These are phyloP conservation scores for Solanum appendiculatum DNA, from an alignment of 257 asterid genomes.

Conservation along the genomic window DNA sequence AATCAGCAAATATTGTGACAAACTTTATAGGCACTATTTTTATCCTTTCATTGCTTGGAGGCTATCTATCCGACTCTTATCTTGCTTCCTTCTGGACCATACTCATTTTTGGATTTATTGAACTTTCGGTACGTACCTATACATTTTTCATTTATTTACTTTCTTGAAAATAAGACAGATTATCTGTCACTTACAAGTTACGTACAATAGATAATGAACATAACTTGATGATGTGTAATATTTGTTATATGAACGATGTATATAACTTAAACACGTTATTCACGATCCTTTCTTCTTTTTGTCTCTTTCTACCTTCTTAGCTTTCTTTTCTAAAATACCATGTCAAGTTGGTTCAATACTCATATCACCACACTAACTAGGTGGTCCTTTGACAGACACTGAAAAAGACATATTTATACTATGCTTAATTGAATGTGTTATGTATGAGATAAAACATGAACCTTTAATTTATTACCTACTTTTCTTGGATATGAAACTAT, in stretches of 20 bases:
- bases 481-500: too few species aligned
- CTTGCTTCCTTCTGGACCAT: conserved; percentile 95
- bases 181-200: background rate
- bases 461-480: background rate
- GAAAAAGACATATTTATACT: background rate
- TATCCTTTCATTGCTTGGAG: conserved; percentile 74
- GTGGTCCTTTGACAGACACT: background rate
- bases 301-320: background rate
- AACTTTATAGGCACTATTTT: conserved; percentile 83
- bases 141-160: too few species aligned
- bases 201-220: too few species aligned
- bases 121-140: conserved; percentile 52
- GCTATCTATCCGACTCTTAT: conserved; percentile 84
- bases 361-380: background rate
- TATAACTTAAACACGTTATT: background rate
- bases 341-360: background rate
- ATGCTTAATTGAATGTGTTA: background rate
- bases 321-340: background rate
- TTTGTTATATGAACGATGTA: background rate
- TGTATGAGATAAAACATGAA: background rate
- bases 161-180: background rate
- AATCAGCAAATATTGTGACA: conserved; percentile 80
- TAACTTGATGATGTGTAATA: background rate
- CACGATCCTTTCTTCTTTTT: background rate
- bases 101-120: conserved; percentile 76